These are phyloP conservation scores for Globisporangium barbulae DNA, from an alignment of 352 stramenopile genomes.

Conservation along the genomic window DNA sequence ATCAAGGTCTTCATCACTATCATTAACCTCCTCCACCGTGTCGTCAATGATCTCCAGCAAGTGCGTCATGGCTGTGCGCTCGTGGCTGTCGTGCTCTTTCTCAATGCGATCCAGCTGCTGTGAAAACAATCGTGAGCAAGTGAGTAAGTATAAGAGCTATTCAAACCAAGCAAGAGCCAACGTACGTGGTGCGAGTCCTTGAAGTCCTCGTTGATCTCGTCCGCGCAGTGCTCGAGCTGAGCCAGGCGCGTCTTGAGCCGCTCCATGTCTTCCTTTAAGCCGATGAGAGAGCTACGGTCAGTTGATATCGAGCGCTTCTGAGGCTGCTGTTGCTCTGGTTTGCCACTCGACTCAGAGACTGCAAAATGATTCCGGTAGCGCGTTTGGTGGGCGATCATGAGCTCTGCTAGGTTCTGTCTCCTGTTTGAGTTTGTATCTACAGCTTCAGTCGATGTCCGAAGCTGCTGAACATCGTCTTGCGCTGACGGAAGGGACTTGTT, in stretches of 20 bases:
- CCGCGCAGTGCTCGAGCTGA: conserved; percentile 44
- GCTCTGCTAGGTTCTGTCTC: neutral
- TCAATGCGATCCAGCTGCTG: conserved; percentile 22
- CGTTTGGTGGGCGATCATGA: neutral
- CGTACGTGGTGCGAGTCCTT: conserved; percentile 38
- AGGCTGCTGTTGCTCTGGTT: neutral
- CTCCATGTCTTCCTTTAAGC: conserved; percentile 45
- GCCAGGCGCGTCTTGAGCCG: conserved; percentile 43
- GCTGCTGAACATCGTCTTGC: neutral
- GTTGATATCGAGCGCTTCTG: conserved; percentile 7
- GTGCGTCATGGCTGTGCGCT: neutral
- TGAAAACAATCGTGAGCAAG: neutral
- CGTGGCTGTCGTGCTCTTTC: conserved; percentile 6
- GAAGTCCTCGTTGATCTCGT: conserved; percentile 60
- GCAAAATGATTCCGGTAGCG: conserved; percentile 10
- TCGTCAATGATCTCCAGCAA: conserved; percentile 3
- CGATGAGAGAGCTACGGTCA: conserved; percentile 24
- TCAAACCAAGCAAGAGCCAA: neutral
- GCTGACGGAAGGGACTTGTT: neutral
- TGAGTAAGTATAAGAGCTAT: neutral
- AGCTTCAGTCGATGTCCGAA: neutral
- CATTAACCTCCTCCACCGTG: neutral
- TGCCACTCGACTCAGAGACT: neutral
- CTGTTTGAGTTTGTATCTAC: neutral
- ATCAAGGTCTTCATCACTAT: neutral